Evolutionary conservation across 2,329 filamentous ascomycete species (phyloP), one percentile per base, ranked within the genome.

Genomic region (Cordyceps pruinosa): DNA sequence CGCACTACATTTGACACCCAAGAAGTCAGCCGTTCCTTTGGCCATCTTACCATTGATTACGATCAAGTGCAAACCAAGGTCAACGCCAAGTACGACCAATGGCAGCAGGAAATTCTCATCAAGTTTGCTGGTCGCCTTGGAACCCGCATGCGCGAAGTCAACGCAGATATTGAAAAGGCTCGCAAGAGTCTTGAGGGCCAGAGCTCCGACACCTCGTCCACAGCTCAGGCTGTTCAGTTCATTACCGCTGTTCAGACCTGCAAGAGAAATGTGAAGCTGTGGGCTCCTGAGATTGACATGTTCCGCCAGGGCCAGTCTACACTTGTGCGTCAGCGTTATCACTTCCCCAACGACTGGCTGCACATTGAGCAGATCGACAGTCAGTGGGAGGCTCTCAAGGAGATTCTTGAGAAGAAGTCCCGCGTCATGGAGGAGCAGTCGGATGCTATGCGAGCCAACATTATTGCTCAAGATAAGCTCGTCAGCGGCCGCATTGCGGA

Each of bases 1-100:
- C 87, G 94, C 53, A 88, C 90, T 42, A 99, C 95, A 0, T 99
- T 99, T 66, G 94, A 99, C 68, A 99, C 93, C 1, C 95, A 93
- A 9, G 94, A 97, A 69, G 90, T 95, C 62, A 94, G 88, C 71
- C 88, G 89, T 39, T 88, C 88, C 1, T 99, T 99, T 69, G 94
- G 94, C 5, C 93, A 96, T 71, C 85, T 97, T 55, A 90, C 88
- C 4, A 91, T 99, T 66, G 93, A 99, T 70, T 99, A 99, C 67
- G 94, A 97, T 66, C 95, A 99, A 72, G 94, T 99, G 0, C 95
- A 99, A 72, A 90, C 93, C 58, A 97, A 96, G 73, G 94, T 99
- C 71, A 99, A 97, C 66, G 90, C 91, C 65, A 99, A 97, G 71
- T 99, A 99, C 69, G 95, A 99, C 69, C 93, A 97, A 71, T 99